These are phyloP conservation scores for Taiwanofungus camphoratus DNA, from an alignment of 1,284 basidiomycete genomes.

Conservation along the genomic window DNA sequence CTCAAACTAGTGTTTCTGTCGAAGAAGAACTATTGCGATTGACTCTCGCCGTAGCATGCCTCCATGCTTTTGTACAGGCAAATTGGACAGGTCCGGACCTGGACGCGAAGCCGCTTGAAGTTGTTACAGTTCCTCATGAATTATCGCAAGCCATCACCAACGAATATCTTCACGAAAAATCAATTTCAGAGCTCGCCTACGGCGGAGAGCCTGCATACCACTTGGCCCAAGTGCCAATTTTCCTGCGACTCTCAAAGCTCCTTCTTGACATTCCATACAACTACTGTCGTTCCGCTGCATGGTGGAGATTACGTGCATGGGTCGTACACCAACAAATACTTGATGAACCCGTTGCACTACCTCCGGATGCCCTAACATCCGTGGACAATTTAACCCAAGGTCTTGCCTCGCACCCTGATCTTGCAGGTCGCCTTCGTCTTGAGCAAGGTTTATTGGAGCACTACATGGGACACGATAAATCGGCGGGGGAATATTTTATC, in stretches of 20 bases:
- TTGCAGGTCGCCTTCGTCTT: constrained; percentile 67
- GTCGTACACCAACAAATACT: constrained; percentile 80
- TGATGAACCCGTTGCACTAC: constrained; percentile 76
- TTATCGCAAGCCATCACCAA: constrained; percentile 33
- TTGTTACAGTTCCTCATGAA: constrained; percentile 37
- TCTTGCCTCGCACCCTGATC: constrained; percentile 45
- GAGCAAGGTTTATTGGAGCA: constrained; percentile 84
- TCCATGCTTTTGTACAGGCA: constrained; percentile 88
- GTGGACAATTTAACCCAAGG: constrained; percentile 44
- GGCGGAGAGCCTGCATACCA: constrained; percentile 97
- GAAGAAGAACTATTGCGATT: constrained; percentile 54
- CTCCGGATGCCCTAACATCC: constrained; percentile 40
- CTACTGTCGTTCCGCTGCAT: constrained; percentile 44
- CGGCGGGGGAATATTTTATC: constrained; percentile 78
- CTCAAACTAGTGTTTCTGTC: constrained; percentile 15
- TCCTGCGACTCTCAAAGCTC: constrained; percentile 75
- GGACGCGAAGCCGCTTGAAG: constrained; percentile 49
- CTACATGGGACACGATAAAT: constrained; percentile 66
- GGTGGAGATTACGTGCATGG: constrained; percentile 80
- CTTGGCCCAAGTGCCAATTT: constrained; percentile 64
- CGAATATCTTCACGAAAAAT: constrained; percentile 54
- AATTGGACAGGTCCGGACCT: constrained; percentile 98
- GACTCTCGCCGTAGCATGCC: constrained; percentile 67
- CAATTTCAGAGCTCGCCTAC: constrained; percentile 75
- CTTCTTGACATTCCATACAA: constrained; percentile 53